Evolutionary conservation across 495 filamentous ascomycete species (phyloP), one percentile per base, ranked within the genome.

Genomic region (Penicillium salamii): DNA sequence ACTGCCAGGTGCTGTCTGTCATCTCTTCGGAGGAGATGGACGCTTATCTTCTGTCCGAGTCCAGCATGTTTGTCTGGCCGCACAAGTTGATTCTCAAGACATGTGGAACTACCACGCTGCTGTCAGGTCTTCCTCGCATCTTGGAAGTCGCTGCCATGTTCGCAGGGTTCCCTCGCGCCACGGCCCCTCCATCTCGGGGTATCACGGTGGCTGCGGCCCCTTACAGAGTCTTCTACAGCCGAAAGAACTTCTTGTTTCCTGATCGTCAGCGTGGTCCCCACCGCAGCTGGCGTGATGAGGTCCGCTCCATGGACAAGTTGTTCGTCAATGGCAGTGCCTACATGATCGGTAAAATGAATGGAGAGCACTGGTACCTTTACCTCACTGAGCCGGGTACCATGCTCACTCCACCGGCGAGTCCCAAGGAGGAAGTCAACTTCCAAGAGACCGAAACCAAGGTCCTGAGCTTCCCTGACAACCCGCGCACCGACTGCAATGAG

Each of bases 271-370:
- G 76, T 15, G 91, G 91, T 28, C 95, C 95, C 39, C 95, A 99
- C 66, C 86, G 90, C 49, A 97, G 91, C 81, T 99, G 95, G 95
- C 85, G 89, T 55, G 84, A 97, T 58, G 95, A 99, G 64, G 95
- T 99, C 54, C 84, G 82, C 46, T 93, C 81, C 52, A 77, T 99
- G 50, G 95, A 99, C 71, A 81, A 83, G 58, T 86, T 88, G 59
- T 97, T 97, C 66, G 76, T 86, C 38, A 87, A 88, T 47, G 95
- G 95, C 34, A 97, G 92, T 68, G 95, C 95, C 24, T 99, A 99
- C 71, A 95, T 97, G 91, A 93, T 99, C 53, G 95, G 95, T 55
- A 96, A 96, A 69, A 97, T 97, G 91, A 99, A 99, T 61, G 92
- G 93, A 52, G 95, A 97, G 70, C 95, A 99, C 61, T 99, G 95